phyloP scores from a whole-genome alignment of 768 basidiomycete species.

The Hemileccinum rubropunctum region DNA sequence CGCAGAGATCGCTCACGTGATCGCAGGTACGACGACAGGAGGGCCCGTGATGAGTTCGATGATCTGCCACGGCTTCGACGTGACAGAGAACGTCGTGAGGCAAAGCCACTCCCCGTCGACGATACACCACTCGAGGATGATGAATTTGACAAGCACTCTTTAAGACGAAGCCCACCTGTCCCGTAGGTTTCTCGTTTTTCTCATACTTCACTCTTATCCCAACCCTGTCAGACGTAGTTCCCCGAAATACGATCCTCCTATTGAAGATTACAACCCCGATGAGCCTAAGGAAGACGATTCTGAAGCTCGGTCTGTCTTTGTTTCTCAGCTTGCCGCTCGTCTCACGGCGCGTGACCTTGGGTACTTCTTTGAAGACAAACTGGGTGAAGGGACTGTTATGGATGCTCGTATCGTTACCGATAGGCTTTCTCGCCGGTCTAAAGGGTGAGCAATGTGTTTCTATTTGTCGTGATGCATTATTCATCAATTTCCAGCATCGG shows the following conservation, averaged over 20 bases:
- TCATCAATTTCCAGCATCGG: conserved; percentile 67
- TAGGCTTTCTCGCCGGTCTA: conserved; percentile 91
- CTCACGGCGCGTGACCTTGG: conserved; percentile 96
- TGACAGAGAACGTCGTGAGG: conserved; percentile 42
- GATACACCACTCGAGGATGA: conserved; percentile 37
- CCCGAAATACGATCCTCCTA: conserved; percentile 64
- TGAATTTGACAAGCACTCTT: conserved; percentile 35
- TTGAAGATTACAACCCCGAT: conserved; percentile 76
- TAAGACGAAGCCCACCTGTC: conserved; percentile 37
- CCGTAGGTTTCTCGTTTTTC: conserved; percentile 35
- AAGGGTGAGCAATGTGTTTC: conserved; percentile 63
- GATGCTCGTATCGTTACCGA: conserved; percentile 97
- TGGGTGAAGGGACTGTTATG: conserved; percentile 91
- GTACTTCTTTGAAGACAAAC: conserved; percentile 97
- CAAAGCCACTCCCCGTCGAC: conserved; percentile 39
- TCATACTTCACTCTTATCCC: conserved; percentile 6
- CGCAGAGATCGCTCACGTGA: conserved; percentile 52
- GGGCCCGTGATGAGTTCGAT: conserved; percentile 60
- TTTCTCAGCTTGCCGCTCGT: conserved; percentile 95
- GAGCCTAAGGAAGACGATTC: conserved; percentile 95
- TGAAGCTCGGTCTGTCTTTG: conserved; percentile 97
- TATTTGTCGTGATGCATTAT: neutral
- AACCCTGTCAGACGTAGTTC: conserved; percentile 55
- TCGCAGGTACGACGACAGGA: conserved; percentile 52
- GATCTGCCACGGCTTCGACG: conserved; percentile 46